Conservation (phyloP, 371 early-diverging fungal species). For the Syncephalastrum sp. region DNA sequence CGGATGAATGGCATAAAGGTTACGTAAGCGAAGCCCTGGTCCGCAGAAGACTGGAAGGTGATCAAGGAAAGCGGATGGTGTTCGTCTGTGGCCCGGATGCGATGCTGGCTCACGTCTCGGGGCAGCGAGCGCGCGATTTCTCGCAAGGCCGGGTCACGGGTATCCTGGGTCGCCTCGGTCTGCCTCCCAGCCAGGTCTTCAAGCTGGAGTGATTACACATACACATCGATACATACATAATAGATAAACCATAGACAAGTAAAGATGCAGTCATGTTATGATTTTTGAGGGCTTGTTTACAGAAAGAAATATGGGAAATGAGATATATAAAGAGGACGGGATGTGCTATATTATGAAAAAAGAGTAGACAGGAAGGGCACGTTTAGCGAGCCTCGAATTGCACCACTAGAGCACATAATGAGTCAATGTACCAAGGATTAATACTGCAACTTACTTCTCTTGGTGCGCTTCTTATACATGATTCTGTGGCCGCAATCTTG, state of each 20-base stretch:
- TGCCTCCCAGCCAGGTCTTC: constrained; percentile 37
- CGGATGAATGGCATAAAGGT: constrained; percentile 74
- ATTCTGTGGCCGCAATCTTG: constrained; percentile 95
- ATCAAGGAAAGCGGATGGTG: constrained; percentile 17
- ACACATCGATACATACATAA: too few species aligned
- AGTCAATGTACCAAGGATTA: not conserved
- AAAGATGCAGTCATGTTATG: too few species aligned
- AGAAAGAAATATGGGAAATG: too few species aligned
- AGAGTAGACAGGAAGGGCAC: not conserved
- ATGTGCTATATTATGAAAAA: too few species aligned
- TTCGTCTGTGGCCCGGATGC: constrained; percentile 50
- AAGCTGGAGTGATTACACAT: constrained; percentile 30
- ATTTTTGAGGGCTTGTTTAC: too few species aligned
- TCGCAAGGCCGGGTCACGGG: constrained; percentile 45
- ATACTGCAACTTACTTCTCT: constrained; percentile 71
- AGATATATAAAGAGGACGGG: too few species aligned
- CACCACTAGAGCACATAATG: constrained; percentile 55
- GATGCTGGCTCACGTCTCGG: constrained; percentile 39
- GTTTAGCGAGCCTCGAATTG: constrained; percentile 86
- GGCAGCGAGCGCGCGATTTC: constrained; percentile 41
- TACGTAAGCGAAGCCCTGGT: constrained; percentile 81
- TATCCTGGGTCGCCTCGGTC: constrained; percentile 31
- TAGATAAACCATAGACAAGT: too few species aligned
- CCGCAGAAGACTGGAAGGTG: constrained; percentile 36
- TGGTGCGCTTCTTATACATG: constrained; percentile 96